Base-by-base conservation (phyloP, 345 rosid species). In the Noccaea bulbosa region DNA sequence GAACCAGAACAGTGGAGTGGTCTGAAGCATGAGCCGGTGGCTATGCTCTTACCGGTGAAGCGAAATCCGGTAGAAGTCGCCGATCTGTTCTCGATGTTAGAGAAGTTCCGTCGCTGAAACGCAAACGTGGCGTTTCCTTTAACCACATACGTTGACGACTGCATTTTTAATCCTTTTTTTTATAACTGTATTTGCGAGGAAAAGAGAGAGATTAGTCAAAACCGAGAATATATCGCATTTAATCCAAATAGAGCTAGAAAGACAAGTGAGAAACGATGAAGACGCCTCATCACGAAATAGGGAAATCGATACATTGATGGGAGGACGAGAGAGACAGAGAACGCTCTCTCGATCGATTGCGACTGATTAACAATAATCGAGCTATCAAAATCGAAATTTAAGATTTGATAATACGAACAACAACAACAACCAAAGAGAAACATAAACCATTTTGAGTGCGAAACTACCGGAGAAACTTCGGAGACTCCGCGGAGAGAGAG, bases 81-180 rank as follows among this genome's bases (percentile, higher is more conserved):
- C 54, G 67, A 79, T 76, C 69, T 41, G 60, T 60, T 73, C 11
- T 72, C 20, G 57, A 57, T 50, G 38, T 68, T 62, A 34, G 76
- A 69, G 40, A 58, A 71, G 71, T 69, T 74, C 62, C 81, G 78
- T 46, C 58, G 80, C 27, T 52, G 78, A 67, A 74, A 62, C 56
- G 75, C 82, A 73, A 82, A 78, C 49, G 78, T 78, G 5, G 77
- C 41, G 71, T 81, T 74, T 14, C 79, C 81, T 75, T 76, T 83
- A 38, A 81, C 78, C 2, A 86, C 75, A 37, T 49, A 75, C 54
- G 83, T 74, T 48, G 92, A 81, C 54, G 92, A 79, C 60, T 82
- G 96, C 97, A 90, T 84, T 75, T 57, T 80, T 37, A 0, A 2
- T n/a, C 6, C 12, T 54, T 62, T 40, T 38, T 73, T 74, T 71